Percentiles rank a stretch among this genome's conserved stretches.
Evolutionary conservation across 176 grass and related monocot genomes (phyloP).

Genomic region (Oryza longistaminata): DNA sequence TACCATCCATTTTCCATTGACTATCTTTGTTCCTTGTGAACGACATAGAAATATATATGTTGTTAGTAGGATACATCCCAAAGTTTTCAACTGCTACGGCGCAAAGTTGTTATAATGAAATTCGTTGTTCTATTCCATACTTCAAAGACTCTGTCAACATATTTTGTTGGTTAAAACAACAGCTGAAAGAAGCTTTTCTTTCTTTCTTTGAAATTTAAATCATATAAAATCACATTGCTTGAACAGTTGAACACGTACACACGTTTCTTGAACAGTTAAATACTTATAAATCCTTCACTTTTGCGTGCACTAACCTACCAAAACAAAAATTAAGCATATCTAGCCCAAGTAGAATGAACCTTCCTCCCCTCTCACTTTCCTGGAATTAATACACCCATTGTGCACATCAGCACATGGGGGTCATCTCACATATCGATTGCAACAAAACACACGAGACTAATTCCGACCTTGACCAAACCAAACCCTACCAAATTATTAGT

Average conservation of each 20-base stretch:
- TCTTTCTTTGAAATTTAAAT: not conserved
- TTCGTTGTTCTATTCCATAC: not conserved
- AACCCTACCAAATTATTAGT: not conserved
- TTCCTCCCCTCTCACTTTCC: not conserved
- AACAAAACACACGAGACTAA: conserved; percentile 26
- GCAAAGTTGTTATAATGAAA: not conserved
- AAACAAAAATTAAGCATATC: not conserved
- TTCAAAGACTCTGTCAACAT: not conserved
- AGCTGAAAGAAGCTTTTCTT: not conserved
- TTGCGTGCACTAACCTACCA: not conserved
- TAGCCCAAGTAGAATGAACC: conserved; percentile 12
- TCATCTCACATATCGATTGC: not conserved
- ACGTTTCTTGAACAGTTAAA: not conserved
- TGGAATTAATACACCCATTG: not conserved
- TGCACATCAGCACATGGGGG: not conserved
- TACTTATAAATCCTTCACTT: not conserved
- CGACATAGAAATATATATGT: not conserved
- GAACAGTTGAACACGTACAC: not conserved
- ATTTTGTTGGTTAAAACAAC: not conserved
- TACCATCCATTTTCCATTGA: not conserved
- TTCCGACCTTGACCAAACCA: conserved; percentile 41
- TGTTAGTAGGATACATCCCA: not conserved
- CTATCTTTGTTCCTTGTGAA: not conserved
- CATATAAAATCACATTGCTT: not conserved
- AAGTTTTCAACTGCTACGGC: not conserved